Conservation (phyloP, 371 early-diverging fungal species). For the Mortierella sp. region DNA sequence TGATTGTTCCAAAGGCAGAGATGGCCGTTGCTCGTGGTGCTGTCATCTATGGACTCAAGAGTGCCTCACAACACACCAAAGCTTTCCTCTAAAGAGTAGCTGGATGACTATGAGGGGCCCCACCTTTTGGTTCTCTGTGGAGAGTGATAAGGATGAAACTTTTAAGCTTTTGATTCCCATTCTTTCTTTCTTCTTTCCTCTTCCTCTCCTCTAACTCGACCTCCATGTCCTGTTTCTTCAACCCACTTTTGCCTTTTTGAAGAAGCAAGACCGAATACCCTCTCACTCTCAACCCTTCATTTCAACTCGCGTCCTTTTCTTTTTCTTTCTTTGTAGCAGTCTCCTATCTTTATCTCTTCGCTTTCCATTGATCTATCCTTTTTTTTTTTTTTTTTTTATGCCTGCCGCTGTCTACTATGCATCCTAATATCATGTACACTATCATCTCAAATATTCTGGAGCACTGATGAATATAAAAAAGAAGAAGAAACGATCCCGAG, state of each 20-base stretch:
- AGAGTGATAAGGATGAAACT: neutral
- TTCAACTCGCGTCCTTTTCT: neutral
- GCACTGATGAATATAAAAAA: neutral
- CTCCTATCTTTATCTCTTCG: neutral
- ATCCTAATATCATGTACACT: neutral
- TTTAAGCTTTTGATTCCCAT: neutral
- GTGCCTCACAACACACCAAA: conserved; percentile 46
- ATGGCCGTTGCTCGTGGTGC: conserved; percentile 50
- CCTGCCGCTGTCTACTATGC: neutral
- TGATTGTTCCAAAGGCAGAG: conserved; percentile 52
- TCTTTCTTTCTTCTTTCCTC: neutral
- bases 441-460: neutral
- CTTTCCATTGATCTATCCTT: neutral
- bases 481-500: too few species aligned
- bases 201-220: too few species aligned
- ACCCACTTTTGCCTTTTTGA: neutral
- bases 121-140: neutral
- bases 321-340: neutral
- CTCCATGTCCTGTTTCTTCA: neutral
- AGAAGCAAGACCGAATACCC: too few species aligned
- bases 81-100: conserved; percentile 25
- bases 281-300: too few species aligned
- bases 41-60: conserved; percentile 53
- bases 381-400: neutral
- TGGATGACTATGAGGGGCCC: neutral